Base-by-base conservation (phyloP, 2,329 filamentous ascomycete species). In the Chalara sp. region DNA sequence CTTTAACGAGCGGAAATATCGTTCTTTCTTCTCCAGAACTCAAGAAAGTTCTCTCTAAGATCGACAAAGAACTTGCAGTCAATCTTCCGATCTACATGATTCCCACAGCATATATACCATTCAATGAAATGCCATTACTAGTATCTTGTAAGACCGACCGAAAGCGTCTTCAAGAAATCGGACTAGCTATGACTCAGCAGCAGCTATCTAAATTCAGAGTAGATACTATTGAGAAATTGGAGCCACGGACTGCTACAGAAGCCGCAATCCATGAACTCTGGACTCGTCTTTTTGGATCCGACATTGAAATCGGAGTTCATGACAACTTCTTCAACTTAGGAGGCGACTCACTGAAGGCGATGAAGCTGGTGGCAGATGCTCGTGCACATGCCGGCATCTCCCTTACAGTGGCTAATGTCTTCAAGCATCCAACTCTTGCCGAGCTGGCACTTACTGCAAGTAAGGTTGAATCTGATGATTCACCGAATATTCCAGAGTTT, bases 331-430 rank as follows among this genome's bases (percentile, higher is more conserved):
- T 70, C 49, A 58, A 57, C 4, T 56, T 70, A 0, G 67, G 67
- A 11, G 68, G 68, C n/a, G 67, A 69, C 47, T 70, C 68, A 0
- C 54, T 70, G 1, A 46, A 57, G n/a, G 67, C 68, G 1, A 73
- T 72, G 64, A 75, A 72, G 44, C 53, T 79, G 6, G 75, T 78
- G 0, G 70, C 75, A 31, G 65, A 44, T 29, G 48, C 56, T 43
- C 55, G 60, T n/a, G 43, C 35, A 29, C 40, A 56, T 44, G 21
- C 21, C 21, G 54, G 58, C 5, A 52, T 71, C 46, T 62, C 62
- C 31, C 58, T 74, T 45, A 71, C 69, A 6, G 70, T 73, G 13
- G 68, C 68, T 6, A 68, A 72, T 56, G 67, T 72, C 40, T 73
- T 73, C 21, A 44, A 28, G 10, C 2, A 44, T 28, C 41, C 41